Evolutionary conservation across 2,329 filamentous ascomycete genomes (phyloP).

Genomic region (Cryphonectria nitschkei): DNA sequence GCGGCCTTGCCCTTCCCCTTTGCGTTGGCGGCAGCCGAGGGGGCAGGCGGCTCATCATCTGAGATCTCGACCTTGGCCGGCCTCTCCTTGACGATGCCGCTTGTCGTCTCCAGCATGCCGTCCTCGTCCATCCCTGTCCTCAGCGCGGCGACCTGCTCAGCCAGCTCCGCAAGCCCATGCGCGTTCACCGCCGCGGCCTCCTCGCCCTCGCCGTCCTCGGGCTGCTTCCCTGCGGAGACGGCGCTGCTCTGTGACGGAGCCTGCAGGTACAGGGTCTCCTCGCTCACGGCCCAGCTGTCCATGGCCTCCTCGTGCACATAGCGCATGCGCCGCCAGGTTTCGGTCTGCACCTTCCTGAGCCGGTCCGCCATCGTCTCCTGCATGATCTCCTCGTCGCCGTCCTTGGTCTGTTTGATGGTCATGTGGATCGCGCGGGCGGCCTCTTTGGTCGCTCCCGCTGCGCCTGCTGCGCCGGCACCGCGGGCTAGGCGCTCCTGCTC

Average conservation of each 20-base stretch:
- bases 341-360: conserved; percentile 76
- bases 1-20: conserved; percentile 37
- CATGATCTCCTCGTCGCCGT: conserved; percentile 59
- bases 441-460: conserved; percentile 33
- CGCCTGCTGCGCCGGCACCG: conserved; percentile 39
- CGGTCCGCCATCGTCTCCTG: conserved; percentile 76
- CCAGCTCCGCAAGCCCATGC: conserved; percentile 25
- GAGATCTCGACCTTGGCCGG: conserved; percentile 34
- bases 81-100: conserved; percentile 32
- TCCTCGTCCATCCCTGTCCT: conserved; percentile 37
- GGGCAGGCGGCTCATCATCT: conserved; percentile 26
- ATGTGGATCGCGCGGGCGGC: conserved; percentile 82
- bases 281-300: conserved; percentile 76
- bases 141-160: conserved; percentile 31
- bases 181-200: conserved; percentile 1
- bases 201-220: background rate
- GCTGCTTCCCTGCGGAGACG: conserved; percentile 29
- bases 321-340: conserved; percentile 77
- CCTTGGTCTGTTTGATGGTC: conserved; percentile 77
- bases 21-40: conserved; percentile 28
- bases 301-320: conserved; percentile 83
- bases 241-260: background rate
- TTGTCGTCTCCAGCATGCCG: conserved; percentile 39
- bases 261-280: conserved; percentile 67
- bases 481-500: conserved; percentile 67